Base-by-base conservation (phyloP, 2,329 filamentous ascomycete species). In the Stromatinia cepivora region DNA sequence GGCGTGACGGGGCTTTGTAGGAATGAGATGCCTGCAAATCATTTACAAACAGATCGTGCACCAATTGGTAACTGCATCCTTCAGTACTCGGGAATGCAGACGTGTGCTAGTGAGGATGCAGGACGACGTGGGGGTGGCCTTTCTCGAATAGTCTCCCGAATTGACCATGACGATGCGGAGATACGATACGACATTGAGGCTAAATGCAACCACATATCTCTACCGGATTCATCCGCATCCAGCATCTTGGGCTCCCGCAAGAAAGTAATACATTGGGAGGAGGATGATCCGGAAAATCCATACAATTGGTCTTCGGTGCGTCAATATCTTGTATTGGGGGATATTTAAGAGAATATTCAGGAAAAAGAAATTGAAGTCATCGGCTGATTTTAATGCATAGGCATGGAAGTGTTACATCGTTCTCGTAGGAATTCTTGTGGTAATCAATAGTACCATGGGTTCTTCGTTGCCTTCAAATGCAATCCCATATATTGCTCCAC, bases 381-480 rank as follows among this genome's bases (percentile, higher is more conserved):
- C 20, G 4, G 25, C 57, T 64, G 39, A 69, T 56, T 15, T 69
- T 73, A 25, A 39, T 39, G 25, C 25, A n/a, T 71, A 88, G 84
- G 73, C 73, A 63, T 86, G 83, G 74, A 91, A 91, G 76, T 72
- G 79, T 1, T 79, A 81, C 50, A 82, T 91, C 8, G 75, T 89
- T 2, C 75, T 86, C 36, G 82, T 85, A 0, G 84, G 84, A 1
- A 86, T 88, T 79, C 77, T 85, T 72, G 82, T 85, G 66, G 88
- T 91, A 56, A 81, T 90, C 76, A 92, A 92, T 77, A 88, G 85
- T 36, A 91, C 89, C 13, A 86, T 92, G 79, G 86, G 86, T 1
- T 90, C 86, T 54, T 83, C 88, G 0, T 81, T 92, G 7, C 87
- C 89, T 1, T 87, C 87, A 68, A 89, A 89, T 77, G 87, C 87